Evolutionary conservation across 1,284 basidiomycete species (phyloP).

Genomic region (Ustilago vetiveriae): DNA sequence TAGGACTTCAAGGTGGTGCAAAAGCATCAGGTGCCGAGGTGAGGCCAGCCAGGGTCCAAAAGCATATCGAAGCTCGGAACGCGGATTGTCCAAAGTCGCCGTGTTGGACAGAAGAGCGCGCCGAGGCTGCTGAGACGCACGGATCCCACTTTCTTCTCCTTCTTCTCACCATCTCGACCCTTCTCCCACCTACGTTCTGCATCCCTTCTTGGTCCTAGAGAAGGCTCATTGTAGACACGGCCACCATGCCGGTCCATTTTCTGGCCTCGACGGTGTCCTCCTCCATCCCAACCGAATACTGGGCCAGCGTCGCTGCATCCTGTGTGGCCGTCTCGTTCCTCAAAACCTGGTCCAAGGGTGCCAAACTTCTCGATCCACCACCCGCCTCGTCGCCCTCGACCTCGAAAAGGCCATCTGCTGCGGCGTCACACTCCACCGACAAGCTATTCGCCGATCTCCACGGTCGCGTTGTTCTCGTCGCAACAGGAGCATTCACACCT

Average conservation of each 20-base stretch:
- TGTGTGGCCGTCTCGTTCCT: constrained; percentile 35
- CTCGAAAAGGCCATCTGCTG: neutral
- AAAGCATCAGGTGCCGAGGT: no score
- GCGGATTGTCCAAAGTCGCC: constrained; percentile 8
- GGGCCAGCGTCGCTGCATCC: constrained; percentile 34
- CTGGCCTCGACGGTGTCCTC: constrained; percentile 31
- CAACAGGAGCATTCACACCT: constrained; percentile 53
- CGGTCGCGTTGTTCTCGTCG: constrained; percentile 48
- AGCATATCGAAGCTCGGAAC: neutral
- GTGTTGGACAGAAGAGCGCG: constrained; percentile 2
- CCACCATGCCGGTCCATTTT: constrained; percentile 53
- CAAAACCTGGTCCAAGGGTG: constrained; percentile 53
- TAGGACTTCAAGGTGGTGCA: no score
- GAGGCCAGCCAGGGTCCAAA: constrained; percentile 2
- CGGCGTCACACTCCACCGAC: neutral
- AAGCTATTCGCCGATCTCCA: constrained; percentile 36
- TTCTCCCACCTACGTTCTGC: no score
- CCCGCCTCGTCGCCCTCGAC: constrained; percentile 1
- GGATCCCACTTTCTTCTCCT: no score
- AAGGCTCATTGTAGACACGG: no score
- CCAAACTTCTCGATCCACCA: constrained; percentile 38
- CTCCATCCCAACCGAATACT: constrained; percentile 41
- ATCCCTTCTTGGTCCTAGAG: no score
- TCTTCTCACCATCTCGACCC: neutral
- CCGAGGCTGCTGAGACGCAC: no score